Evolutionary conservation across 176 grass and related monocot genomes (phyloP).

Genomic region (Oryza glaberrima): DNA sequence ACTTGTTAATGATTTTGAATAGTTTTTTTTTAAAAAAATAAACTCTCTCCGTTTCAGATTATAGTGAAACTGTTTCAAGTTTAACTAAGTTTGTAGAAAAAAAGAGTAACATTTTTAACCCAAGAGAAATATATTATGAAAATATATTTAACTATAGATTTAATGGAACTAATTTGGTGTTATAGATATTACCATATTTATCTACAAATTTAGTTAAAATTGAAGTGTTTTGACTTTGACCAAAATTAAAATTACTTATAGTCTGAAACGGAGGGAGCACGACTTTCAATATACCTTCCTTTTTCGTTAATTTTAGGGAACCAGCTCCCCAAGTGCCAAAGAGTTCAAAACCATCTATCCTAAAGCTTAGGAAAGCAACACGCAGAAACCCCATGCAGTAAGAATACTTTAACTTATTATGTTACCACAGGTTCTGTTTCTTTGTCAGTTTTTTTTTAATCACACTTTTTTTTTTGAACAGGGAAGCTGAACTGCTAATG

Average conservation of each 20-base stretch:
- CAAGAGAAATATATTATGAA: no score
- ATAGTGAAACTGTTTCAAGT: no score
- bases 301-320: conserved; percentile 52
- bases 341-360: conserved; percentile 62
- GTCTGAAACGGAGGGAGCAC: not conserved
- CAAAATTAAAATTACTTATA: no score
- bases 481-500: conserved; percentile 45
- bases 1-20: conserved; percentile 9
- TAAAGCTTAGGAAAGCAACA: conserved; percentile 77
- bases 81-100: no score
- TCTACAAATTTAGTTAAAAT: no score
- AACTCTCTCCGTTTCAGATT: no score
- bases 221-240: no score
- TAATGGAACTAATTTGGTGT: no score
- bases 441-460: conserved; percentile 16
- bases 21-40: not conserved
- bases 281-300: not conserved
- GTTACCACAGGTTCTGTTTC: not conserved
- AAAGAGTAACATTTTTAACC: no score
- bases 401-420: conserved; percentile 20
- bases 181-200: no score
- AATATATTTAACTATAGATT: no score
- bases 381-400: conserved; percentile 50
- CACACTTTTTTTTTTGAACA: conserved; percentile 44
- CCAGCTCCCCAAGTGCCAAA: conserved; percentile 49